Base-by-base conservation (phyloP, 495 filamentous ascomycete species). In the Jackrogersella minutella region DNA sequence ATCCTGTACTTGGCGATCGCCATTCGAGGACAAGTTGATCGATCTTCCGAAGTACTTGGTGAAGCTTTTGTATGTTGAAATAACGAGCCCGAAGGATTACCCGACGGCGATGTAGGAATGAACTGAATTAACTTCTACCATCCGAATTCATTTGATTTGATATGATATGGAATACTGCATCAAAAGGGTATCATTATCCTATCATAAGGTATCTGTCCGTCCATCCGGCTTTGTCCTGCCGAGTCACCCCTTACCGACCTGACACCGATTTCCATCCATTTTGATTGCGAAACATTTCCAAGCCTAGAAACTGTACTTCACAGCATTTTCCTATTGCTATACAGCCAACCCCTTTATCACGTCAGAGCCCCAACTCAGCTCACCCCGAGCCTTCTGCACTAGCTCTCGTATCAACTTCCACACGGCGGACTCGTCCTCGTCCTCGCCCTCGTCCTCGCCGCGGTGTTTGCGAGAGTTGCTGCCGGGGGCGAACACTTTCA, bases 401-500 rank as follows among this genome's bases (percentile, higher is more conserved):
- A 74, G 17, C 5, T 49, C 63, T 6, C 61, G 34, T 21, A 70
- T 44, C 26, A 74, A 55, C 40, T 46, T 57, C 63, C 71, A 71
- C 33, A 62, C 46, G 7, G 64, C 55, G 1, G 39, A 44, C 7
- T 47, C 56, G 7, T 37, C 58, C 0, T 46, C 51, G 36, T 37
- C 31, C 24, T 50, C 37, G 30, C 24, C 58, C 0, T 46, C 51
- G 36, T 37, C 31, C 24, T 50, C 37, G 30, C 24, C 37, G 11
- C 17, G 24, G 9, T 11, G 39, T 1, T 36, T 31, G 8, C 58
- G 57, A 60, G n/a, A 17, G 22, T n/a, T 7, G 13, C 50, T 34
- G 14, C 14, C 33, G 2, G 66, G 62, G 8, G 58, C 64, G 7
- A 84, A 80, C 21, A 84, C 47, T 59, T 84, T 84, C 1, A 84